Evolutionary conservation across 2,329 filamentous ascomycete species (phyloP).

Genomic region (Pyrenochaeta sp.): DNA sequence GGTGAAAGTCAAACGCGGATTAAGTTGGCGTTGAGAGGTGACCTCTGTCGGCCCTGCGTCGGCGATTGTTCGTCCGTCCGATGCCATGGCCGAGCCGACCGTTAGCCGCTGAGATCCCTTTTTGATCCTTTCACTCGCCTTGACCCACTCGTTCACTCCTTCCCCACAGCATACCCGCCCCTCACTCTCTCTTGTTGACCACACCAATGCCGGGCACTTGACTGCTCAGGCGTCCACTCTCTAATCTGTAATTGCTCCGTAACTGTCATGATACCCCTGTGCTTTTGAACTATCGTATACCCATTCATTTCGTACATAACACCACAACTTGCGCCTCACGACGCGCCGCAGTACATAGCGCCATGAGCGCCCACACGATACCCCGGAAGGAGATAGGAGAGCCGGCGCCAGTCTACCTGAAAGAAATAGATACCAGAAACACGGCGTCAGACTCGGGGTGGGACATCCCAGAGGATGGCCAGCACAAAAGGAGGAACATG

Average conservation of each 20-base stretch:
- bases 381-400: slow-evolving; percentile 31
- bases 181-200: background rate
- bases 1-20: background rate
- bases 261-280: slow-evolving; percentile 14
- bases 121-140: slow-evolving; percentile 12
- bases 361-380: slow-evolving; percentile 30
- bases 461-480: slow-evolving; percentile 21
- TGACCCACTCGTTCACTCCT: slow-evolving; percentile 23
- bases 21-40: background rate
- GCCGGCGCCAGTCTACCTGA: slow-evolving; percentile 29
- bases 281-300: slow-evolving; percentile 18
- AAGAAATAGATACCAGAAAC: slow-evolving; percentile 10
- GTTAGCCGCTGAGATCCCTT: slow-evolving; percentile 27
- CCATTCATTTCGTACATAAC: slow-evolving; percentile 7
- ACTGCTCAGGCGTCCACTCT: slow-evolving; percentile 26
- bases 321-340: slow-evolving; percentile 2
- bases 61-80: slow-evolving; percentile 4
- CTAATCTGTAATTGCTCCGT: slow-evolving; percentile 16
- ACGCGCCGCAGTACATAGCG: slow-evolving; percentile 17
- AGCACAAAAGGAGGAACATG: slow-evolving; percentile 9
- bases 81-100: slow-evolving; percentile 25
- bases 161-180: slow-evolving; percentile 18
- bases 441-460: slow-evolving; percentile 16
- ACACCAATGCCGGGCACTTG: slow-evolving; percentile 13
- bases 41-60: slow-evolving; percentile 10